These are phyloP conservation scores for Lasiodiplodia theobromae DNA, from an alignment of 2,329 filamentous ascomycete genomes.

Conservation along the genomic window DNA sequence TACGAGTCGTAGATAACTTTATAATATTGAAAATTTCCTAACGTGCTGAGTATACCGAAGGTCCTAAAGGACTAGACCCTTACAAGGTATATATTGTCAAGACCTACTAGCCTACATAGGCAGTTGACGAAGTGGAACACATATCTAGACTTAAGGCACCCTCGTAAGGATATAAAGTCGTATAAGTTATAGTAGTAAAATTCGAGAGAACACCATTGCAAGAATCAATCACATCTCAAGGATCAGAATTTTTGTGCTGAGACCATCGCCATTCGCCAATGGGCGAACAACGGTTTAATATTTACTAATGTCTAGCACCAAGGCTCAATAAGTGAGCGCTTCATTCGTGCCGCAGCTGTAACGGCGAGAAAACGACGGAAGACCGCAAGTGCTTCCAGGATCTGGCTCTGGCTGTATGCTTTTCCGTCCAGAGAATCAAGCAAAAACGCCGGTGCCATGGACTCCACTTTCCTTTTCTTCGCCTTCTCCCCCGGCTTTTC, in stretches of 20 bases:
- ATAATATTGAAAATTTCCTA: too few relatives aligned
- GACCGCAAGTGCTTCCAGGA: conserved; percentile 32
- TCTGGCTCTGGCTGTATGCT: conserved; percentile 16
- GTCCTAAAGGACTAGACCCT: too few relatives aligned
- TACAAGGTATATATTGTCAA: too few relatives aligned
- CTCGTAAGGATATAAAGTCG: too few relatives aligned
- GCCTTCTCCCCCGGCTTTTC: background rate
- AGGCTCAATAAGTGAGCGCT: background rate
- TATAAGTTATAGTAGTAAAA: too few relatives aligned
- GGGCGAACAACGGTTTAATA: conserved; percentile 8
- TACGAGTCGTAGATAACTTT: too few relatives aligned
- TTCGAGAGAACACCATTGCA: background rate
- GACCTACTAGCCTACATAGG: too few relatives aligned
- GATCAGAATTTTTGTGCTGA: background rate
- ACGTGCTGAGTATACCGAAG: too few relatives aligned
- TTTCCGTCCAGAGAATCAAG: conserved; percentile 11
- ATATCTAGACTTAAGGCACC: too few relatives aligned
- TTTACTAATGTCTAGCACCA: conserved; percentile 11
- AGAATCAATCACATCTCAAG: background rate
- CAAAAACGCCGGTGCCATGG: conserved; percentile 24
- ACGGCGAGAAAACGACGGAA: conserved; percentile 35
- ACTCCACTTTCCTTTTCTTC: background rate
- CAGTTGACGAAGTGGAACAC: too few relatives aligned
- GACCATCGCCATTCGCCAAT: conserved; percentile 7
- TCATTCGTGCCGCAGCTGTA: conserved; percentile 32